Evolutionary conservation across 192 early-diverging fungal species (phyloP), one percentile per base, ranked within the genome.

Genomic region (Globomyces pollinis-pini): DNA sequence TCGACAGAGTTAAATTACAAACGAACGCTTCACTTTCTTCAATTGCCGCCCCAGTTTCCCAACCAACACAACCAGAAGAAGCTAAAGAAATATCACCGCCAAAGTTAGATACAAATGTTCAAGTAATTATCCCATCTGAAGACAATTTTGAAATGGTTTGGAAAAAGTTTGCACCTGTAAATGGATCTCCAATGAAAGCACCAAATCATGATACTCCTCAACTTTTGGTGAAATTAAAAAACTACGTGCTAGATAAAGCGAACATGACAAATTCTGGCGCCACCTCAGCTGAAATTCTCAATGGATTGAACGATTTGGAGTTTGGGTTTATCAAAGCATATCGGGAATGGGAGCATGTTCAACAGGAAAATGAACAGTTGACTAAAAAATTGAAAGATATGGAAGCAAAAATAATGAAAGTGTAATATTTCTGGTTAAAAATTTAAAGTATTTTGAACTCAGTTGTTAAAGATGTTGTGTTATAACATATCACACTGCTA

Each of bases 281-380:
- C 38, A 34, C 26, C 5, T 55, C 23, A 31, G 6, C 34, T 3
- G 52, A 55, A 20, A 9, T 55, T 7, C n/a, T 55, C 7, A 15
- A 8, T 36, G 52, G 52, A 2, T 36, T 55, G 35, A 18, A 55
- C 29, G 52, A 55, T 39, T 38, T 55, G 20, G 52, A 55, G 29
- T 20, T 55, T 39, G 52, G 52, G 23, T 55, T 36, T 34, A 39
- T 55, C 31, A 55, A 55, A 39, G 52, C 52, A 7, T 24, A 24
- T 24, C 5, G 20, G 33, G 21, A 55, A 24, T 24, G 29, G 5
- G 52, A 55, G n/a, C 21, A 36, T 9, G 23, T 26, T 11, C 3
- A 39, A 55, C 29, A 55, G n/a, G 35, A 55, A n/a, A 55, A 55
- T 39, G 52, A 55, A 34, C 21, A 31, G 21, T 24, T 55, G 35